Conservation (phyloP, 2,329 filamentous ascomycete species). For the Colletotrichum incanum region DNA sequence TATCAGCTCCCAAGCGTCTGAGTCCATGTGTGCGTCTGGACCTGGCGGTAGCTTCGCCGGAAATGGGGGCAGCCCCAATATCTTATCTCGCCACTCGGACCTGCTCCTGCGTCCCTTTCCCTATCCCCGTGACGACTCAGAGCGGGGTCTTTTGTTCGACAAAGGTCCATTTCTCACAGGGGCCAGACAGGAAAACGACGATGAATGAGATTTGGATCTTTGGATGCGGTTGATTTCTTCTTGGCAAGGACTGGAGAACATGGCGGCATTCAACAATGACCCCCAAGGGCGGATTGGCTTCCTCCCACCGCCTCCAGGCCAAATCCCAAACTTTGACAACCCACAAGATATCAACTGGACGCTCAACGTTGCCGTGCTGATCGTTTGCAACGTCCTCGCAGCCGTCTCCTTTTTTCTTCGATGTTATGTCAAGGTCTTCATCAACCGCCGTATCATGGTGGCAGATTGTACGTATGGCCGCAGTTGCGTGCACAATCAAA, state of each 20-base stretch:
- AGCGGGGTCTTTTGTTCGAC: neutral
- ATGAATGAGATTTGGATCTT: neutral
- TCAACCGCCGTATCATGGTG: constrained; percentile 3
- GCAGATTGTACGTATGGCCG: neutral
- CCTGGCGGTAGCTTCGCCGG: neutral
- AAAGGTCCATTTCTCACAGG: neutral
- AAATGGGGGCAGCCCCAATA: neutral
- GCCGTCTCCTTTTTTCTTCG: constrained; percentile 31
- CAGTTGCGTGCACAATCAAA: neutral
- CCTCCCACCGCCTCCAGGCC: constrained; percentile 44
- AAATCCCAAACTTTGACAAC: constrained; percentile 43
- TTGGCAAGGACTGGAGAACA: constrained; percentile 15
- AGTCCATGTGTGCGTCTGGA: neutral
- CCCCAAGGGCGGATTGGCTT: constrained; percentile 24
- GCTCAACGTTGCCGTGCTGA: constrained; percentile 31
- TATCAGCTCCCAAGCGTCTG: neutral
- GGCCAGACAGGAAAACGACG: neutral
- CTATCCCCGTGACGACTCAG: neutral
- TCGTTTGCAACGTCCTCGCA: constrained; percentile 35
- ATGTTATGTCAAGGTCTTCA: constrained; percentile 38
- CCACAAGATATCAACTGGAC: constrained; percentile 32
- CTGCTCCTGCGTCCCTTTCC: neutral
- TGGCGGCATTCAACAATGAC: constrained; percentile 10
- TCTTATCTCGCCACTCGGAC: neutral
- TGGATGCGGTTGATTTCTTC: neutral